Evolutionary conservation across 2,329 filamentous ascomycete genomes (phyloP).

Genomic region (Botrytis porri): DNA sequence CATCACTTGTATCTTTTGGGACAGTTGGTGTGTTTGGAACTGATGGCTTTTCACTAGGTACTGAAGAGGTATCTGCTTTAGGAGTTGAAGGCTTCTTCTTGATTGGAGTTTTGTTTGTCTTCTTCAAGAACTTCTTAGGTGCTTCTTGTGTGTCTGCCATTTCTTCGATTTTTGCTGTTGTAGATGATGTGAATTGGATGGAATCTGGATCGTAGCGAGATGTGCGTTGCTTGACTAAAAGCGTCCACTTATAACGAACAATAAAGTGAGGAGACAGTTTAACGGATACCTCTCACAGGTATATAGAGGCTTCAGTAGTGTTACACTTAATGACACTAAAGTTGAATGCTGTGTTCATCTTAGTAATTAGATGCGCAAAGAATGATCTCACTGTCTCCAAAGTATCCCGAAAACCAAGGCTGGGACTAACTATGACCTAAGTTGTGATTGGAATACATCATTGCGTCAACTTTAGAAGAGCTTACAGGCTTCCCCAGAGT

Average conservation of each 20-base stretch:
- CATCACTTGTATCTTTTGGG: constrained; percentile 15
- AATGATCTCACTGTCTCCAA: constrained; percentile 18
- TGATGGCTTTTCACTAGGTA: constrained; percentile 6
- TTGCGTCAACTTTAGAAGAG: constrained; percentile 17
- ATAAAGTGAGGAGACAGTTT: constrained; percentile 14
- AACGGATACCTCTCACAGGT: constrained; percentile 6
- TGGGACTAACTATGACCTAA: constrained; percentile 10
- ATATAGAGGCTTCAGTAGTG: constrained; percentile 12
- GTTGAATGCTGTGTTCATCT: constrained; percentile 3
- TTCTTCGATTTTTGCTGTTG: neutral
- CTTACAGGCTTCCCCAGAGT: constrained; percentile 9
- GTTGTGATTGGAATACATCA: constrained; percentile 8
- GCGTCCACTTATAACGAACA: constrained; percentile 18
- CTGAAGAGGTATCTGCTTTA: neutral
- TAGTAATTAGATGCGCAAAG: constrained; percentile 4
- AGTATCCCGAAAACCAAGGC: neutral
- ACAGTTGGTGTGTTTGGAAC: neutral
- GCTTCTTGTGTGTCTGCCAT: constrained; percentile 21
- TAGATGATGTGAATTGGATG: constrained; percentile 1
- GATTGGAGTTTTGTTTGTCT: constrained; percentile 16
- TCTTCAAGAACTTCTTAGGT: constrained; percentile 19
- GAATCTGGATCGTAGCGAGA: constrained; percentile 6
- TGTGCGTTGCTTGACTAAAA: constrained; percentile 6
- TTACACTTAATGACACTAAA: neutral
- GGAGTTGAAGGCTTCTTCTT: constrained; percentile 12